Evolutionary conservation across 2,329 filamentous ascomycete species (phyloP), one percentile per base, ranked within the genome.

Genomic region (Pestalotiopsis sp.): DNA sequence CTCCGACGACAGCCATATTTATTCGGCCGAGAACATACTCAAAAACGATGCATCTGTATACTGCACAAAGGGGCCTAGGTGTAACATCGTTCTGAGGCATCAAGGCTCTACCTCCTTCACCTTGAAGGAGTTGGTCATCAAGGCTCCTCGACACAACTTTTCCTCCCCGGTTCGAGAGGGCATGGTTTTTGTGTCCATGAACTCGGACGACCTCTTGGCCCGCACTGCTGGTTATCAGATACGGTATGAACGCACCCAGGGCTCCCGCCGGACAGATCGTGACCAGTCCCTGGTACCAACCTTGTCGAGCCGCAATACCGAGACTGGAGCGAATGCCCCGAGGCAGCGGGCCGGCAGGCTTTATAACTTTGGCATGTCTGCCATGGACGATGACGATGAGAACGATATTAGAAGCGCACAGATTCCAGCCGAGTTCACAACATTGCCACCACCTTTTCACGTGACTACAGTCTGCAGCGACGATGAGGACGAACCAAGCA

Each of bases 121-220:
- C 67, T 81, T 98, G 67, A 92, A 94, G 73, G 95, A 95, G 81
- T 82, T 98, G 64, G 86, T 97, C 71, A 97, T 98, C 80, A 95
- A 93, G 78, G 94, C 93, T 11, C 95, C 95, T 0, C 89, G 90
- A 45, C 83, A 87, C 58, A 93, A 93, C 66, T 97, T 94, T 79
- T 95, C 94, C 70, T 91, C 93, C 74, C 94, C 94, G 93, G 91
- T 97, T 66, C 91, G 95, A 80, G 93, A 97, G 85, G 95, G 96
- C 59, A 91, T 98, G 87, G 88, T 98, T 1, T 98, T 98, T 76
- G 87, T 98, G 36, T 89, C 93, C 60, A 97, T 98, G 95, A 88
- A 90, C 56, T 88, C 91, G 49, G 90, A 97, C 73, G 91, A 96
- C 70, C 83, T 96, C 1, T 81, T 96, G 58, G 87, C 85, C 23